Percentiles rank a stretch among this genome's conserved stretches.
Evolutionary conservation across 108 stramenopile genomes (phyloP).

Genomic region (Stephanodiscus minutulus): DNA sequence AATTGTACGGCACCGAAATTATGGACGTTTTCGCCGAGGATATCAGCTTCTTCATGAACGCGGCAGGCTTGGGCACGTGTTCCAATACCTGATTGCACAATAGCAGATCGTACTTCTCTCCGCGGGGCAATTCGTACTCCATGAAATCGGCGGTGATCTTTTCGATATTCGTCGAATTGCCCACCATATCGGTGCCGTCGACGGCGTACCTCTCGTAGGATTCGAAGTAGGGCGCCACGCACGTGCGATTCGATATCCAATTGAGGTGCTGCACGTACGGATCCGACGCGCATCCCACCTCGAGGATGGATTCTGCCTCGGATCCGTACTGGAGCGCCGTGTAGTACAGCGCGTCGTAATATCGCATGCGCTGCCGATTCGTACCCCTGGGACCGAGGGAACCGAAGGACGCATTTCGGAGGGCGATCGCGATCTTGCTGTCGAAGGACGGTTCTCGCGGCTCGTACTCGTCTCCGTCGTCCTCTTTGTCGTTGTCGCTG

Average conservation of each 20-base stretch:
- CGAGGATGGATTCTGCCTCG: slow-evolving; percentile 19
- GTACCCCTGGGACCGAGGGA: slow-evolving; percentile 16
- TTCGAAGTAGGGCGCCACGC: slow-evolving; percentile 37
- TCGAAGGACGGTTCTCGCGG: not conserved
- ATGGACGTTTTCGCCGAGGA: slow-evolving; percentile 28
- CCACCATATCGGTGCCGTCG: not conserved
- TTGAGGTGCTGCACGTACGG: slow-evolving; percentile 25
- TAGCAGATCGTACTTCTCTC: slow-evolving; percentile 26
- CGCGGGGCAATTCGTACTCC: slow-evolving; percentile 30
- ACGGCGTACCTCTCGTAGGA: slow-evolving; percentile 30
- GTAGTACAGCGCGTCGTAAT: slow-evolving; percentile 34
- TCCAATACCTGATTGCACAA: slow-evolving; percentile 37
- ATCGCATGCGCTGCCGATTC: slow-evolving; percentile 2
- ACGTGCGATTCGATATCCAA: slow-evolving; percentile 32
- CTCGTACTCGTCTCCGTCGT: no score
- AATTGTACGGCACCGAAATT: slow-evolving; percentile 36
- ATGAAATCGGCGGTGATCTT: slow-evolving; percentile 37
- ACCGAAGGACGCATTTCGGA: slow-evolving; percentile 22
- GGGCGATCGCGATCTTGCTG: no score
- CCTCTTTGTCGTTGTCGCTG: no score
- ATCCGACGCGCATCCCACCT: slow-evolving; percentile 36
- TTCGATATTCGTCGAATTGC: slow-evolving; percentile 7
- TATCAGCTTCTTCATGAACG: slow-evolving; percentile 37
- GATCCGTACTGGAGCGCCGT: slow-evolving; percentile 29
- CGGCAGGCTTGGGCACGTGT: slow-evolving; percentile 31